Evolutionary conservation across 768 basidiomycete species (phyloP).

Genomic region (Termitomyces sp.): DNA sequence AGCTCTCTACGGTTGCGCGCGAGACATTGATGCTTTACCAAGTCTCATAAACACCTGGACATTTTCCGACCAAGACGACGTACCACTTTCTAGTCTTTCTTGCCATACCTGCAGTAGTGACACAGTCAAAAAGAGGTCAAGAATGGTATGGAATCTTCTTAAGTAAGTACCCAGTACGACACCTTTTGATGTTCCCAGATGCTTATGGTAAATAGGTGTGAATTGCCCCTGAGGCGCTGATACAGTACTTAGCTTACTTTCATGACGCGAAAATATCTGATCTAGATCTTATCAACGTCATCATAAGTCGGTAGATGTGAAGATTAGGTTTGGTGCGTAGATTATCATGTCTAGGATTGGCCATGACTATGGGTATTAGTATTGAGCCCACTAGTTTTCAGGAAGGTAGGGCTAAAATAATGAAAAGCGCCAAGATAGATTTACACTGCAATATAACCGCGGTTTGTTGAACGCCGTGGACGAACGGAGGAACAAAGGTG

Average conservation of each 20-base stretch:
- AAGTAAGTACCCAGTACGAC: neutral
- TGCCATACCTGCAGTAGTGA: constrained; percentile 18
- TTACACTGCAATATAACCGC: constrained; percentile 75
- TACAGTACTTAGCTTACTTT: no score
- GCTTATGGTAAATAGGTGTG: constrained; percentile 1
- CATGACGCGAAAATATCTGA: no score
- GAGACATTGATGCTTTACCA: constrained; percentile 23
- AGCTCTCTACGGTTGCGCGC: neutral
- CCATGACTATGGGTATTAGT: neutral
- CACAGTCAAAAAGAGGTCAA: neutral
- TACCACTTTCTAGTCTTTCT: constrained; percentile 31
- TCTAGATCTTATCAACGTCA: no score
- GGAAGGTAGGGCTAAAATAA: neutral
- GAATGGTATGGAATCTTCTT: neutral
- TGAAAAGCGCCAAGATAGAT: neutral
- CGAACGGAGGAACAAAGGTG: constrained; percentile 73
- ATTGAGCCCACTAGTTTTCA: neutral
- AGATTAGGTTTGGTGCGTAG: neutral
- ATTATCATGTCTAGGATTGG: neutral
- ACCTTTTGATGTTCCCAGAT: neutral
- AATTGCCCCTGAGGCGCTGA: neutral
- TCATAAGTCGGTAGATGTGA: no score
- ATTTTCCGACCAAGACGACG: constrained; percentile 31
- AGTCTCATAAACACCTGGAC: constrained; percentile 31
- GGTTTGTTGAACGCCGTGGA: constrained; percentile 54